Evolutionary conservation across 169 alveolate genomes (phyloP).

Genomic region (Pseudocohnilembus persalinus): DNA sequence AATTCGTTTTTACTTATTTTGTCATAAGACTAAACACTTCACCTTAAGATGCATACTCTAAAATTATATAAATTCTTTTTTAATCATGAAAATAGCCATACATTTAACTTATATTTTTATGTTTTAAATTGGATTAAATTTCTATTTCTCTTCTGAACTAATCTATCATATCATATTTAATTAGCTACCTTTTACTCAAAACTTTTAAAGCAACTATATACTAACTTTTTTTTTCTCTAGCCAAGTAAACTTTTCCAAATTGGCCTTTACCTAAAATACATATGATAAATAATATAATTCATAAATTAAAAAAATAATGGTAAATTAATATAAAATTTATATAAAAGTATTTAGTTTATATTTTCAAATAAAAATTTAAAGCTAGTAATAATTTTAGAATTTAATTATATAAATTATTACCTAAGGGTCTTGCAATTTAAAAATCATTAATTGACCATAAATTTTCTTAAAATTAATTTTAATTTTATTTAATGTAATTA

Average conservation of each 20-base stretch:
- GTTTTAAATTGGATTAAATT: slow-evolving; percentile 89
- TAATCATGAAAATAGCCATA: slow-evolving; percentile 92
- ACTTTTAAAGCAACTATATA: slow-evolving; percentile 87
- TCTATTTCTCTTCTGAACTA: slow-evolving; percentile 91
- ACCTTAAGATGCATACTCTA: slow-evolving; percentile 92
- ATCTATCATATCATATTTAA: slow-evolving; percentile 71
- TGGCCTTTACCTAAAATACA: slow-evolving; percentile 77
- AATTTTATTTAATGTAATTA: too few relatives aligned
- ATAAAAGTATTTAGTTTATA: too few relatives aligned
- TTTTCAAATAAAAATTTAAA: too few relatives aligned
- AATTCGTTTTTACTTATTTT: slow-evolving; percentile 38
- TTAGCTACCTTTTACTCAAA: slow-evolving; percentile 74
- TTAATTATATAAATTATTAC: too few relatives aligned
- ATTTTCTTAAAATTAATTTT: too few relatives aligned
- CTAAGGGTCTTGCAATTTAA: too few relatives aligned
- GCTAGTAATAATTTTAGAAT: too few relatives aligned
- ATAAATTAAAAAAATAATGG: too few relatives aligned
- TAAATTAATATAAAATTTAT: too few relatives aligned
- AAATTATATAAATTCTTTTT: slow-evolving; percentile 86
- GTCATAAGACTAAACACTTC: slow-evolving; percentile 79
- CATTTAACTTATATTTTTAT: slow-evolving; percentile 83
- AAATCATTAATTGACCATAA: too few relatives aligned
- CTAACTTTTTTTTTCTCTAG: slow-evolving; percentile 81
- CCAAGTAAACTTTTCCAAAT: slow-evolving; percentile 87
- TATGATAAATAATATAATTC: too few relatives aligned